Conservation (phyloP, 805 yeast species). For the Ogataea thermomethanolica region DNA sequence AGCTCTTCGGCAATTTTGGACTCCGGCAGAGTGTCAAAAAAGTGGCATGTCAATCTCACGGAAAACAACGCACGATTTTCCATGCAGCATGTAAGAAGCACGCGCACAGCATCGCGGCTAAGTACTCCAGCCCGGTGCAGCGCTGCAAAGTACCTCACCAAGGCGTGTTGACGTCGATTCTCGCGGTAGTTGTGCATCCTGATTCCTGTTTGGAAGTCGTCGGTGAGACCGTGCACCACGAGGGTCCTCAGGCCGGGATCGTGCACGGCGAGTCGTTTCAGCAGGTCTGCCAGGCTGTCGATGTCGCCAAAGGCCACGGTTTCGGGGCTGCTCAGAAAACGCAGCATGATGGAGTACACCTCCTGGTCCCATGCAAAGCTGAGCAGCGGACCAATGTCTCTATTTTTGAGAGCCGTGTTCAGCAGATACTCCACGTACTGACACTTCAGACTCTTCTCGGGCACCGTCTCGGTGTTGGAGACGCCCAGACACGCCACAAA, state of each 20-base stretch:
- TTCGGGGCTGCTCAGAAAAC: constrained; percentile 30
- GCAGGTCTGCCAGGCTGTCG: constrained; percentile 44
- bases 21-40: too few relatives aligned
- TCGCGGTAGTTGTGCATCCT: constrained; percentile 58
- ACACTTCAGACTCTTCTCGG: constrained; percentile 8
- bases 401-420: background rate
- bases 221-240: constrained; percentile 66
- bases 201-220: constrained; percentile 60
- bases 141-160: constrained; percentile 57
- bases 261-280: constrained; percentile 35
- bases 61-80: too few relatives aligned
- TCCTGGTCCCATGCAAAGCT: background rate
- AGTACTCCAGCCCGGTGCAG: constrained; percentile 24
- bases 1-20: too few relatives aligned
- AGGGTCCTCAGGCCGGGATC: constrained; percentile 43
- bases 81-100: too few relatives aligned
- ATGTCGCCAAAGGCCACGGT: constrained; percentile 57
- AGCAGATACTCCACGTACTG: background rate
- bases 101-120: too few relatives aligned
- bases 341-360: background rate
- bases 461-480: too few relatives aligned
- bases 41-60: too few relatives aligned
- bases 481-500: too few relatives aligned
- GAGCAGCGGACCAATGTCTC: too few relatives aligned
- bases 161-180: constrained; percentile 60